Evolutionary conservation across 345 rosid genomes (phyloP), one percentile per base, ranked within the genome.

Genomic region (Murraya paniculata): DNA sequence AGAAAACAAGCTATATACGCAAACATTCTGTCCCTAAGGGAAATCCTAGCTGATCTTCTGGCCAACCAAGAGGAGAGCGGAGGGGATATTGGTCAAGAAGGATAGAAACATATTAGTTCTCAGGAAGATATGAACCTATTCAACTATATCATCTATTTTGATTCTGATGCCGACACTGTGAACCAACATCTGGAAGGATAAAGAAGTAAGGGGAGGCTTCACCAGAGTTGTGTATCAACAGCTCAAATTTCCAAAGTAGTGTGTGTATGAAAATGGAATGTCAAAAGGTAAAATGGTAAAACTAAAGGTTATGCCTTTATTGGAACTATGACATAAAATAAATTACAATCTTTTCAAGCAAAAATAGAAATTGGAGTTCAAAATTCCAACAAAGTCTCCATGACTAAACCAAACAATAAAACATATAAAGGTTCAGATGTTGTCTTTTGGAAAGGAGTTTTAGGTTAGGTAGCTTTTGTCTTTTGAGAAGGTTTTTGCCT

Each of bases 301-400:
- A 58, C 33, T 27, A 27, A 48, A 74, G 77, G 7, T 38, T 45
- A 64, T 27, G 25, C 28, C 14, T 39, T 27, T 39, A 25, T 62
- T 21, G 57, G 55, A 45, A 45, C 30, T 62, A 31, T 13, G 60
- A 62, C 28, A n/a, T 35, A 74, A 14, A 28, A 27, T 11, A 60
- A 60, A 62, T 62, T 73, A 73, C 22, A 10, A 73, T 25, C 9
- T 27, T 38, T 60, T 73, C 14, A 59, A 16, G 39, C 21, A 39
- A 76, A 73, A 19, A 31, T 19, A 70, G 35, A 70, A 39, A 57
- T 68, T 64, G 64, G 28, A 48, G 31, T 60, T 73, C 55, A 80
- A 56, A 50, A 21, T 30, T 61, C 41, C 22, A 61, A 58, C 22
- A 24, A 58, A 28, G 38, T 39, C 35, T 13, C 41, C 25, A 31